Conservation (phyloP, 2,329 filamentous ascomycete genomes). For the Aphanoascus verrucosus region DNA sequence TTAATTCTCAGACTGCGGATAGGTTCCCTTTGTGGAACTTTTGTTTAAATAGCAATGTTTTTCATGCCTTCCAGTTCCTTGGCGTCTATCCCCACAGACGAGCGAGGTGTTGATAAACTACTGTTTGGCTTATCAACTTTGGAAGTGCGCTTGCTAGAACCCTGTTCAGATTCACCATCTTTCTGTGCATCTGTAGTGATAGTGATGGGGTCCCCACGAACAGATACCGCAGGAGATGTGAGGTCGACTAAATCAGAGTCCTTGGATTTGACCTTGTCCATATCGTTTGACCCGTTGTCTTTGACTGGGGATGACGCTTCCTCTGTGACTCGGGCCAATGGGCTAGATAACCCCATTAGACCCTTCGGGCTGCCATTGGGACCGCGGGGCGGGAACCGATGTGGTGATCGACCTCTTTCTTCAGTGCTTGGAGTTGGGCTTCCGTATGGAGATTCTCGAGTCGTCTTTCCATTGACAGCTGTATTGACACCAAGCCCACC, state of each 20-base stretch:
- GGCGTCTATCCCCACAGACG: slow-evolving; percentile 26
- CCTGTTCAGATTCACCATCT: slow-evolving; percentile 17
- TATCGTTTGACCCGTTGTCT: slow-evolving; percentile 24
- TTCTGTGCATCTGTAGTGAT: slow-evolving; percentile 15
- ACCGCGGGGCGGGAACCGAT: slow-evolving; percentile 36
- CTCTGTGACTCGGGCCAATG: slow-evolving; percentile 39
- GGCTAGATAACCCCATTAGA: slow-evolving; percentile 35
- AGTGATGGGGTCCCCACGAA: slow-evolving; percentile 16
- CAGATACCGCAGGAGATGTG: slow-evolving; percentile 27
- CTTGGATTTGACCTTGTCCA: slow-evolving; percentile 21
- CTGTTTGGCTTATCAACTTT: slow-evolving; percentile 29
- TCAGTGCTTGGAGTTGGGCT: slow-evolving; percentile 36
- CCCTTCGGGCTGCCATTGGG: slow-evolving; percentile 37
- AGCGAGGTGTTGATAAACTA: slow-evolving; percentile 22
- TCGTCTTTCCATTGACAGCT: slow-evolving; percentile 36
- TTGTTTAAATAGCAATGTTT: slow-evolving; percentile 27
- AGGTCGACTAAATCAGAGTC: slow-evolving; percentile 31
- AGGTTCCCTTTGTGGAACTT: background rate
- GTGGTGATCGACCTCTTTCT: slow-evolving; percentile 40
- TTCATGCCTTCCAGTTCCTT: slow-evolving; percentile 39
- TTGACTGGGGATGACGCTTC: slow-evolving; percentile 32
- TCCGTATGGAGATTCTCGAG: slow-evolving; percentile 45
- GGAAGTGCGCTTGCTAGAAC: slow-evolving; percentile 3
- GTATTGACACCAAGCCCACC: slow-evolving; percentile 45
- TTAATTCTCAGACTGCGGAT: background rate